Conservation (phyloP, 768 basidiomycete species). For the Boletus eberwhitei region DNA sequence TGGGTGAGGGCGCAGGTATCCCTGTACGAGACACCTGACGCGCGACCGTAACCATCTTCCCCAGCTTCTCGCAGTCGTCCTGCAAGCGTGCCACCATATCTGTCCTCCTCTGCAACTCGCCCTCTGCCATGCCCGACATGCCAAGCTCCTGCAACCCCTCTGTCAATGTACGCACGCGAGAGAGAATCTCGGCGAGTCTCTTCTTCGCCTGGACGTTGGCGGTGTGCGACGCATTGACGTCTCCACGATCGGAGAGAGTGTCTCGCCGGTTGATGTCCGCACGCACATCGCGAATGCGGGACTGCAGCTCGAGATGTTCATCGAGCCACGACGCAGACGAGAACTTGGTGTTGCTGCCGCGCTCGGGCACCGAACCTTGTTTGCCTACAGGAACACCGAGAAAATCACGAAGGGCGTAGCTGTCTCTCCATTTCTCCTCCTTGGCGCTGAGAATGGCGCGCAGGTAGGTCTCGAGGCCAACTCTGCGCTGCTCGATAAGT, state of each 20-base stretch:
- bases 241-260: constrained; percentile 71
- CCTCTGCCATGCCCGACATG: constrained; percentile 75
- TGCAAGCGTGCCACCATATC: constrained; percentile 87
- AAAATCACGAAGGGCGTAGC: constrained; percentile 79
- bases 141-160: constrained; percentile 64
- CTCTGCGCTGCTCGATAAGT: constrained; percentile 72
- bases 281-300: constrained; percentile 74
- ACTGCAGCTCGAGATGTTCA: constrained; percentile 78
- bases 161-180: constrained; percentile 69
- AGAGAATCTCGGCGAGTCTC: constrained; percentile 72
- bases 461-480: constrained; percentile 79
- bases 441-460: constrained; percentile 80
- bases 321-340: constrained; percentile 85
- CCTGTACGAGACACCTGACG: constrained; percentile 47
- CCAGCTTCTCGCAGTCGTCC: constrained; percentile 88
- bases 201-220: constrained; percentile 84
- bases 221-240: constrained; percentile 70
- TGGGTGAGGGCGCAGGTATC: constrained; percentile 27
- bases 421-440: constrained; percentile 80
- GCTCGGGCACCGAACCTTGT: constrained; percentile 35
- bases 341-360: constrained; percentile 46
- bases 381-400: constrained; percentile 75
- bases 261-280: constrained; percentile 87
- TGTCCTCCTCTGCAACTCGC: constrained; percentile 86
- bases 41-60: constrained; percentile 78